Evolutionary conservation across 352 stramenopile species (phyloP), one percentile per base, ranked within the genome.

Genomic region (Phytophthora sp.): DNA sequence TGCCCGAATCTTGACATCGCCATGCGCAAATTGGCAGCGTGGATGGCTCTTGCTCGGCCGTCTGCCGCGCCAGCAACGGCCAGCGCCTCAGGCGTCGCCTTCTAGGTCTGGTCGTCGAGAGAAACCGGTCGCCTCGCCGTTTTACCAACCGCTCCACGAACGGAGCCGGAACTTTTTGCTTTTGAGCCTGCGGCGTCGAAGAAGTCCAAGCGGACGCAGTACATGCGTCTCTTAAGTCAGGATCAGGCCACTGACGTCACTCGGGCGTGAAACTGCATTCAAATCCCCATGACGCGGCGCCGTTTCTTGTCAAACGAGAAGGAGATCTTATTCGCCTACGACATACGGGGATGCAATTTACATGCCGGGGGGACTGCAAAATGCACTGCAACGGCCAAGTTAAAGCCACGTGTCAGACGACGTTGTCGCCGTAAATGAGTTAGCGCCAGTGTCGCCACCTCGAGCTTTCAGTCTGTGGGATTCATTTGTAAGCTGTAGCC

Each of bases 1-100:
- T 96, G 88, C 50, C 88, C 88, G 9, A 94, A 96, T 69, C 68
- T 96, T 47, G 86, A 91, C 63, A 84, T 87, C 11, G 86, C 88
- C 8, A 96, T 96, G 83, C 78, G 83, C 26, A 89, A 89, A 41
- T 58, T 96, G 18, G 66, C 86, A 16, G 77, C 73, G 36, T 96
- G 88, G 88, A 87, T 94, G 64, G 58, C 73, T 45, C 57, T 71
- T 49, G 27, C 65, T 42, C 55, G 63, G 27, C 62, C 61, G 45
- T 68, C 69, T 68, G 60, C 57, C 24, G 36, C 44, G 18, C 56
- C 57, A 50, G 30, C 60, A 73, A 57, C 45, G 39, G 30, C 44
- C 42, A 62, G 33, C 7, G n/a, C 31, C 23, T 16, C 45, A 38
- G 30, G 20, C 31, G 31, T 42, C 38, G 24, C 29, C 30, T 69